Evolutionary conservation across 192 early-diverging fungal species (phyloP).

Genomic region (Gamsiella multidivaricata): DNA sequence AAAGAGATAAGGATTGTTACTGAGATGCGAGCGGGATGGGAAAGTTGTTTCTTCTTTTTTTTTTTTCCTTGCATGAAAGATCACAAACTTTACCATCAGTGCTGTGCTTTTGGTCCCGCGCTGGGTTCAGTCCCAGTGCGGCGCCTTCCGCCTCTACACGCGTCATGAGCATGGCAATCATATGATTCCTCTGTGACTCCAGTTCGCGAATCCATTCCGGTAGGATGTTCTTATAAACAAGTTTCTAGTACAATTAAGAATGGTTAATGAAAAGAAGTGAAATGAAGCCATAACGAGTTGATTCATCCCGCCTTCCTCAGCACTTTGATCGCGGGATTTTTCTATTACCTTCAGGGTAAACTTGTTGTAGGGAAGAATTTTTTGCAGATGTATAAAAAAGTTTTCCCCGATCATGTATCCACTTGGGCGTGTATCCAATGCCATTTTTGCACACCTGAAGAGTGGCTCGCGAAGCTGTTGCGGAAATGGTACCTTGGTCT

Average conservation of each 20-base stretch:
- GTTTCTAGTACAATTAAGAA: constrained; percentile 5
- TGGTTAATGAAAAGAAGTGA: neutral
- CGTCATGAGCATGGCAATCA: neutral
- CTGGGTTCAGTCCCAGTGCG: neutral
- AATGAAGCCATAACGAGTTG: neutral
- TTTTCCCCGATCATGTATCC: constrained; percentile 19
- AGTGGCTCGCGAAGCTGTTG: neutral
- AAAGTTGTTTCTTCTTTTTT: neutral
- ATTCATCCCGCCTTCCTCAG: too few species aligned
- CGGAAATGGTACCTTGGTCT: constrained; percentile 11
- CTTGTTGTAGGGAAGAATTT: constrained; percentile 13
- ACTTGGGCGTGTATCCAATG: neutral
- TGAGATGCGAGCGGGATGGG: too few species aligned
- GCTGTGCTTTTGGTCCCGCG: neutral
- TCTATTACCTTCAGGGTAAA: constrained; percentile 20
- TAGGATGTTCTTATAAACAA: constrained; percentile 22
- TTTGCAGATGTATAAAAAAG: constrained; percentile 19
- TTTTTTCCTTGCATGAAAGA: neutral
- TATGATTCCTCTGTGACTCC: neutral
- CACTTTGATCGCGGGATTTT: neutral
- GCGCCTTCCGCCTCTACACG: neutral
- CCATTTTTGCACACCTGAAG: constrained; percentile 10
- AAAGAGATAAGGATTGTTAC: neutral
- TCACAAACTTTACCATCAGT: neutral
- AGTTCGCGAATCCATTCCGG: constrained; percentile 17